Evolutionary conservation across 1,284 basidiomycete genomes (phyloP).

Genomic region (Fomitopsis palustris): DNA sequence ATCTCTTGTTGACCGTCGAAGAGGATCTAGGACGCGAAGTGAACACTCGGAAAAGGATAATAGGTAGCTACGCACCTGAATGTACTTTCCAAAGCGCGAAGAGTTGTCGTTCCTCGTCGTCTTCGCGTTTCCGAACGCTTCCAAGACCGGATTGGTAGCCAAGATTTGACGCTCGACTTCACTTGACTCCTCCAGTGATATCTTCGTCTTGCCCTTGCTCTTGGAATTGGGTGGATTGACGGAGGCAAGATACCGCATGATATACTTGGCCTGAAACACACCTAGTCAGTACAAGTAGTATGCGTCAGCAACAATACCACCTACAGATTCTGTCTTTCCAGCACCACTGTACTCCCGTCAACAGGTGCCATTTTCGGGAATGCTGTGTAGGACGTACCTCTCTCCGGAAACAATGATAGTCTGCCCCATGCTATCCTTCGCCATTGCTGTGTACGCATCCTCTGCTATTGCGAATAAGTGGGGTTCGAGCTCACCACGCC

Average conservation of each 20-base stretch:
- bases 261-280: constrained; percentile 84
- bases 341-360: constrained; percentile 70
- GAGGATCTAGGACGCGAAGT: constrained; percentile 63
- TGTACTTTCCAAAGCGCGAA: constrained; percentile 98
- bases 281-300: constrained; percentile 4
- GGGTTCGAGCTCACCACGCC: constrained; percentile 94
- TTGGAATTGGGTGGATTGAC: constrained; percentile 82
- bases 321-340: constrained; percentile 96
- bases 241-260: constrained; percentile 98
- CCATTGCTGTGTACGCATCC: constrained; percentile 98
- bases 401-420: constrained; percentile 99
- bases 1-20: constrained; percentile 96
- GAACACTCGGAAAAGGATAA: not conserved
- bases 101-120: constrained; percentile 99
- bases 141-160: constrained; percentile 98
- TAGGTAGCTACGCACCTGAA: constrained; percentile 70
- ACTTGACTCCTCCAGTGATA: constrained; percentile 77
- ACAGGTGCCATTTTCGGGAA: constrained; percentile 9
- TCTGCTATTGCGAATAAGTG: constrained; percentile 99
- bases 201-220: constrained; percentile 64
- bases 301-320: constrained; percentile 17
- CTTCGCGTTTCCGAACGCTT: constrained; percentile 99
- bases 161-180: constrained; percentile 97
- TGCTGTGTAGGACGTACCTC: constrained; percentile 54
- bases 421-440: constrained; percentile 91